Base-by-base conservation (phyloP, 805 yeast genomes). In the Peterozyma toletana region DNA sequence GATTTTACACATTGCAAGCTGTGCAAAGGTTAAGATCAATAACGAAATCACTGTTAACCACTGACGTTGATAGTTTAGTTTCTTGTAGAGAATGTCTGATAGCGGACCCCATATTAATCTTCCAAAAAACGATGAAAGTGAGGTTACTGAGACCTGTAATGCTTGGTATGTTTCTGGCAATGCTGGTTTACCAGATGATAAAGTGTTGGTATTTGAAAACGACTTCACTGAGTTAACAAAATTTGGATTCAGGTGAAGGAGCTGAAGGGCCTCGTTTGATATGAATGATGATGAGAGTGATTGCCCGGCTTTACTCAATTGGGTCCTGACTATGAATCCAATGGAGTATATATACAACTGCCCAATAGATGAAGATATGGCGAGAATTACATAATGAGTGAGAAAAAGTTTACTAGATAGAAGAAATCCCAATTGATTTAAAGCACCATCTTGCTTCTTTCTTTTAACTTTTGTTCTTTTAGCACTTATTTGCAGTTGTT, bases 271-370 rank as follows among this genome's bases (percentile, higher is more conserved):
- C 10, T 31, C 10, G 34, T 31, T 9, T 31, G 13, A 4, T 13
- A 31, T 9, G 10, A 9, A 31, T 2, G 43, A 17, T 2, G 36
- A 13, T 6, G 10, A 14, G 15, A 34, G 16, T 1, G 29, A 2
- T 3, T 11, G 17, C 4, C 35, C 42, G 14, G 31, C 21, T 29
- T 37, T 40, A 49, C 53, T 61, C 11, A 63, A 59, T 48, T 70
- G 73, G 0, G 75, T 70, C 41, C 65, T 71, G 9, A 82, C 84
- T n/a, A 85, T 70, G 53, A 79, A 84, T 0, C 95, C 95, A 33
- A 85, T 80, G 2, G 85, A 73, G 54, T 71, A 85, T 27, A 85
- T 83, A 55, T 83, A 85, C 59, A 77, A 74, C 56, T 83, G 90
- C 3, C 89, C 86, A 37, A 79, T 66, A 1, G 86, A 82, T 54